Conservation (phyloP, 73 alveolate species). For the Vitrella brassicaformis region DNA sequence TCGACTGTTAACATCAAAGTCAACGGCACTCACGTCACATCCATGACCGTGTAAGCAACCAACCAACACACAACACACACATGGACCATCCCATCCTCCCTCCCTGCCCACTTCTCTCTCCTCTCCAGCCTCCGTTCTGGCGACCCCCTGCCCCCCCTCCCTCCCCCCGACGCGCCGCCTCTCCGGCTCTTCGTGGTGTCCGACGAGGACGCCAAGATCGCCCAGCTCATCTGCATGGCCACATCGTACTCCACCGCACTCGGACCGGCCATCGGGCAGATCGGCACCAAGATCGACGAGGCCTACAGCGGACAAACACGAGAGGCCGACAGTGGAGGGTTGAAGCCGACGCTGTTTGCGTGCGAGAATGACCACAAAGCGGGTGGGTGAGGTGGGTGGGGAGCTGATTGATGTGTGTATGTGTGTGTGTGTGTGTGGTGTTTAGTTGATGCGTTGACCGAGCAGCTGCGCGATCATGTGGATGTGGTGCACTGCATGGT, state of each 20-base stretch:
- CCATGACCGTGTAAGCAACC: no score
- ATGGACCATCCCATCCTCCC: no score
- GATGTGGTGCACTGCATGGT: background rate
- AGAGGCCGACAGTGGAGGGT: background rate
- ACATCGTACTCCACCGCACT: background rate
- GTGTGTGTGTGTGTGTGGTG: background rate
- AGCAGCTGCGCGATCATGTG: background rate
- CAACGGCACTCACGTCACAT: no score
- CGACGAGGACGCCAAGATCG: no score
- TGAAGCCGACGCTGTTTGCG: background rate
- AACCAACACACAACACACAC: no score
- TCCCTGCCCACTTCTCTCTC: no score
- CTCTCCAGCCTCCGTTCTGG: no score
- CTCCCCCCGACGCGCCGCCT: no score
- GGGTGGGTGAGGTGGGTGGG: background rate
- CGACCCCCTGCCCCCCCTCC: no score
- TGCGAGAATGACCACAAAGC: background rate
- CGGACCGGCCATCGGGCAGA: background rate
- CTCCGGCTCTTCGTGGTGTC: no score
- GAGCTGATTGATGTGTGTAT: background rate
- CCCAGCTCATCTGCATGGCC: no score
- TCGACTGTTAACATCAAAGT: no score
- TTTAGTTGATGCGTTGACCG: background rate
- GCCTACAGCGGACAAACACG: background rate
- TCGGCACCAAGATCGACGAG: background rate